phyloP scores from a whole-genome alignment of 2,329 filamentous ascomycete species.

The Hymenoscyphus fructigenus region DNA sequence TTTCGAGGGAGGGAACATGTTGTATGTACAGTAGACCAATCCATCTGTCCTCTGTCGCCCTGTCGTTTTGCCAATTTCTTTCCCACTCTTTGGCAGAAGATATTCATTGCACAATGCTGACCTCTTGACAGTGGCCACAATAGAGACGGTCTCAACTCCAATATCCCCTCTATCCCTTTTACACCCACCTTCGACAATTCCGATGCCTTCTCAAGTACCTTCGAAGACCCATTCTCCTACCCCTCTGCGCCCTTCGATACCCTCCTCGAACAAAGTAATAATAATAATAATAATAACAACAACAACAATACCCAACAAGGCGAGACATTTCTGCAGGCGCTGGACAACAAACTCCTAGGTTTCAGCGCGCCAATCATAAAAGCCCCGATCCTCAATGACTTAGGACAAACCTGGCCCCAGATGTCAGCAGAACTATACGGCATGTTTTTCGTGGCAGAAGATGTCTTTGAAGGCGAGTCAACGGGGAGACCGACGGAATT shows the following conservation, averaged over 20 bases:
- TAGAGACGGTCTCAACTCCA: conserved; percentile 41
- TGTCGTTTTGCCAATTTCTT: neutral
- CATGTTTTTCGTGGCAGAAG: conserved; percentile 87
- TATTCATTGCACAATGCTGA: neutral
- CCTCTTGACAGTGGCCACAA: conserved; percentile 27
- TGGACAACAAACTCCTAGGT: conserved; percentile 70
- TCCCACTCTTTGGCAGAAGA: neutral
- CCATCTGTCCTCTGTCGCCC: neutral
- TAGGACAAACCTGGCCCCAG: conserved; percentile 61
- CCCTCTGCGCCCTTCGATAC: conserved; percentile 46
- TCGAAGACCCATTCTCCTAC: conserved; percentile 64
- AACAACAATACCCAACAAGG: conserved; percentile 22
- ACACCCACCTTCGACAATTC: conserved; percentile 62
- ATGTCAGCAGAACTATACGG: conserved; percentile 77
- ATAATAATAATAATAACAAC: conserved; percentile 14
- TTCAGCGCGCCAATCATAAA: conserved; percentile 66
- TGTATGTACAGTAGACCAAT: conserved; percentile 27
- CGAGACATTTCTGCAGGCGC: conserved; percentile 40
- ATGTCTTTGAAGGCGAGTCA: conserved; percentile 59
- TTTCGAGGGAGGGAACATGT: conserved; percentile 30
- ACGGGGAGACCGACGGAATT: conserved; percentile 69
- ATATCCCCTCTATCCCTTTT: conserved; percentile 49
- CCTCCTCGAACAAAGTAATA: conserved; percentile 32
- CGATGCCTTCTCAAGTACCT: conserved; percentile 58
- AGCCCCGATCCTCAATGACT: conserved; percentile 63